These are phyloP conservation scores for Chenopodium quinoa DNA, from an alignment of 148 eudicot species.

Conservation along the genomic window DNA sequence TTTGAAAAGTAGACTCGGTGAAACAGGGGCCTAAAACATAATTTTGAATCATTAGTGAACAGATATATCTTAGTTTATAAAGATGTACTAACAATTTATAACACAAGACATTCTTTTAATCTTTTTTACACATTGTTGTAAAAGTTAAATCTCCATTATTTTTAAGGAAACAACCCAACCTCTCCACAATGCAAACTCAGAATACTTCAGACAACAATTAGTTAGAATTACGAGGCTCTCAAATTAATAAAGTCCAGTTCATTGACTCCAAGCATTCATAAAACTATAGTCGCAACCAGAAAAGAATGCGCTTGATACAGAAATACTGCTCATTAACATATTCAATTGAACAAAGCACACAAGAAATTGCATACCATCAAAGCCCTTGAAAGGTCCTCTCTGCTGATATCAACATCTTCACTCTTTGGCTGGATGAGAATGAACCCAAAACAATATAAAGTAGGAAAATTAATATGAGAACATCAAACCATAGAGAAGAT, in stretches of 20 bases:
- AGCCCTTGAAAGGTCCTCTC: conserved; percentile 81
- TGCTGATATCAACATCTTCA: conserved; percentile 71
- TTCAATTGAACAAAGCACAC: background rate
- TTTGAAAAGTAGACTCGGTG: background rate
- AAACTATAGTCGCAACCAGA: background rate
- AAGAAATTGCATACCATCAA: conserved; percentile 64
- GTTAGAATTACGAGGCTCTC: background rate
- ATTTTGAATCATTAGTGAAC: background rate
- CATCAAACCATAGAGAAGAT: background rate
- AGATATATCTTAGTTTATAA: background rate
- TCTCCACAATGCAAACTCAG: background rate
- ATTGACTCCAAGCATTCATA: background rate
- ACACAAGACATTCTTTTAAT: background rate
- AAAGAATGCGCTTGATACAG: background rate
- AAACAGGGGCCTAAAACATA: background rate
- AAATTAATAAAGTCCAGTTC: background rate
- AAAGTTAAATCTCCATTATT: background rate
- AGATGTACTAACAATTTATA: background rate
- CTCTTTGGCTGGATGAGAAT: conserved; percentile 53
- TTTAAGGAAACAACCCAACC: background rate
- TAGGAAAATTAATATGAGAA: background rate
- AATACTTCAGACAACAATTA: background rate
- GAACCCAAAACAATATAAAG: background rate
- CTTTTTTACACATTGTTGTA: background rate
- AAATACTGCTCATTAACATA: background rate